A percentile compares a stretch with the other conserved stretches of the same genome.
These are phyloP conservation scores for Cladobotryum mycophilum DNA, from an alignment of 2,329 filamentous ascomycete genomes.

Conservation along the genomic window DNA sequence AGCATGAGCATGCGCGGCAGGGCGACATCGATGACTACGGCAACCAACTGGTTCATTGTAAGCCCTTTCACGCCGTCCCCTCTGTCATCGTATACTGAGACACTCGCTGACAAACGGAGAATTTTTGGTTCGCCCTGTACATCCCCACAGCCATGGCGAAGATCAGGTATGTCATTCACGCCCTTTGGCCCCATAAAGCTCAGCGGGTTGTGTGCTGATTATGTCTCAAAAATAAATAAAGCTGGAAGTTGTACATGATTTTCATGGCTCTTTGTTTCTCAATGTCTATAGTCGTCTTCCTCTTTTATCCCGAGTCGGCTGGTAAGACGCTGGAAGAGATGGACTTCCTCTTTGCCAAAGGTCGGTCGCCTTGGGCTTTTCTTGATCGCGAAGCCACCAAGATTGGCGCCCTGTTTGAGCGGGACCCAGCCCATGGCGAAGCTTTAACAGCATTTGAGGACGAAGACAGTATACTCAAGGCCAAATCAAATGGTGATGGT, in stretches of 20 bases:
- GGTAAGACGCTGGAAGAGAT: constrained; percentile 11
- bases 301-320: constrained; percentile 12
- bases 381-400: constrained; percentile 8
- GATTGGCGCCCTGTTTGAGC: constrained; percentile 5
- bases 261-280: constrained; percentile 11
- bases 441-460: constrained; percentile 10
- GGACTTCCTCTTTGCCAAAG: constrained; percentile 10
- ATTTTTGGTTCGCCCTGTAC: constrained; percentile 12
- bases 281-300: constrained; percentile 12
- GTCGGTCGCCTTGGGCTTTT: neutral
- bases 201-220: no score
- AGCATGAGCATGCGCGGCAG: constrained; percentile 26
- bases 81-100: no score
- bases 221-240: neutral
- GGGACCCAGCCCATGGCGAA: constrained; percentile 8
- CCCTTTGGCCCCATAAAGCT: neutral
- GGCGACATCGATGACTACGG: constrained; percentile 12
- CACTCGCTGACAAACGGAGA: neutral
- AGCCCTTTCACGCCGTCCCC: neutral
- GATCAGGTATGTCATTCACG: constrained; percentile 5
- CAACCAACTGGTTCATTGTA: constrained; percentile 13
- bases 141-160: constrained; percentile 12
- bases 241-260: constrained; percentile 13
- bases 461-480: constrained; percentile 2
- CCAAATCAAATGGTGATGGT: neutral